Percentiles rank a stretch among this genome's conserved stretches.
These are phyloP conservation scores for Ceratobasidium sp. DNA, from an alignment of 1,284 basidiomycete species.

Conservation along the genomic window DNA sequence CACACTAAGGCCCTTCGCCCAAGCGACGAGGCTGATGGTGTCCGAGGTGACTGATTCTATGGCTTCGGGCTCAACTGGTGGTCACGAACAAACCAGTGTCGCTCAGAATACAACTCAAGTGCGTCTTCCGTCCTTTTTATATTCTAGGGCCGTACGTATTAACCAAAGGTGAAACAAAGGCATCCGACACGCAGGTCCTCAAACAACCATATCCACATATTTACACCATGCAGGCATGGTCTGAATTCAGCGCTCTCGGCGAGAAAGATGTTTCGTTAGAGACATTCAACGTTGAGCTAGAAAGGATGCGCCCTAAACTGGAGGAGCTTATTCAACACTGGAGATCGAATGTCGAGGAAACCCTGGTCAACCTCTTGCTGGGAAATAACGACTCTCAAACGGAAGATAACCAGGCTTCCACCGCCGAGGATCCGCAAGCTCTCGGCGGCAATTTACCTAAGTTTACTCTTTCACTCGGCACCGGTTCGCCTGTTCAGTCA, in stretches of 20 bases:
- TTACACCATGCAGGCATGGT: background rate
- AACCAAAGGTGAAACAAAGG: too few species aligned
- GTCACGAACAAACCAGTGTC: too few species aligned
- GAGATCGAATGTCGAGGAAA: slow-evolving; percentile 4
- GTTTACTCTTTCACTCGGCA: background rate
- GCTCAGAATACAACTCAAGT: too few species aligned
- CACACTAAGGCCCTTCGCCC: too few species aligned
- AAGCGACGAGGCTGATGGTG: too few species aligned
- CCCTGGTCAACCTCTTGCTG: background rate
- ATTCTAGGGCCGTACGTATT: too few species aligned
- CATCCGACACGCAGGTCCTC: background rate
- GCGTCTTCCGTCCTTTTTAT: too few species aligned
- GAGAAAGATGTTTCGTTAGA: background rate
- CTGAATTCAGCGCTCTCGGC: background rate
- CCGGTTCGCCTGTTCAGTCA: background rate
- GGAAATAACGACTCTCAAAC: background rate
- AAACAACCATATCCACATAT: background rate
- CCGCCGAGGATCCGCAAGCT: background rate
- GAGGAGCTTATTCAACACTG: background rate
- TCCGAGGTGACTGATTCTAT: too few species aligned
- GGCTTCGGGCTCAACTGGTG: too few species aligned
- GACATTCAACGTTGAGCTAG: background rate
- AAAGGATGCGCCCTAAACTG: background rate
- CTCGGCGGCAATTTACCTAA: background rate
- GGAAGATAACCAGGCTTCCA: background rate